phyloP scores from a whole-genome alignment of 495 filamentous ascomycete genomes.

The Penicillium macrosclerotiorum region DNA sequence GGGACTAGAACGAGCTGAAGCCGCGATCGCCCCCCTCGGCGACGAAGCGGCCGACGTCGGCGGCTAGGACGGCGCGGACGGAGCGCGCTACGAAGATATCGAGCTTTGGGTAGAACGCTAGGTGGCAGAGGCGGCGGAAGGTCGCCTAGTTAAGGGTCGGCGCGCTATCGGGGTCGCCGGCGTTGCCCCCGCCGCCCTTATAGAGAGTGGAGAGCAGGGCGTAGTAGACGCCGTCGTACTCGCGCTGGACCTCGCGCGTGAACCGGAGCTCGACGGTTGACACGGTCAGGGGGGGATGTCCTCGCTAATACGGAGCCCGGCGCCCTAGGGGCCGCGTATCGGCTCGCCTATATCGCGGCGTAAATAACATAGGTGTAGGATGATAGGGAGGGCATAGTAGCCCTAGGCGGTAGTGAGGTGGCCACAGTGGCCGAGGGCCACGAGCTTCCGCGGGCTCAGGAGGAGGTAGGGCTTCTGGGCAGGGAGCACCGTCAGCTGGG shows the following conservation, averaged over 20 bases:
- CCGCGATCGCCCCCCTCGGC: neutral
- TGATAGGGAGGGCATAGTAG: too few species aligned
- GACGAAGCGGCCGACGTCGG: neutral
- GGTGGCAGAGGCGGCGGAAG: too few species aligned
- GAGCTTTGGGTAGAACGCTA: neutral
- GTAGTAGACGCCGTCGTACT: neutral
- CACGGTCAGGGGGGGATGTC: neutral
- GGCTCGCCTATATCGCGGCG: neutral
- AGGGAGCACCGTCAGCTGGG: neutral
- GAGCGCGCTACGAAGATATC: neutral
- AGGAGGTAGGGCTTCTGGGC: too few species aligned
- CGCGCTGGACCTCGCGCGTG: neutral
- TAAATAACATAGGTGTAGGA: too few species aligned
- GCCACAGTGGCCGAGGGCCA: too few species aligned
- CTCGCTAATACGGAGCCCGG: neutral
- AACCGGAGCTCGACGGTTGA: neutral
- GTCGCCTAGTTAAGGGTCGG: neutral
- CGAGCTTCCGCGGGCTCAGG: too few species aligned
- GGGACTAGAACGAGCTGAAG: neutral
- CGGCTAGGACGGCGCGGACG: neutral
- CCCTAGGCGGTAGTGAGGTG: too few species aligned
- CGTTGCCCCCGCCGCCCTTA: neutral
- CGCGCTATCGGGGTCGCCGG: neutral
- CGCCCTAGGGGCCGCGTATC: neutral
- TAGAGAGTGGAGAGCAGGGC: neutral